Conservation (phyloP, 1,139 yeast species). For the Yamadazyma sp. region DNA sequence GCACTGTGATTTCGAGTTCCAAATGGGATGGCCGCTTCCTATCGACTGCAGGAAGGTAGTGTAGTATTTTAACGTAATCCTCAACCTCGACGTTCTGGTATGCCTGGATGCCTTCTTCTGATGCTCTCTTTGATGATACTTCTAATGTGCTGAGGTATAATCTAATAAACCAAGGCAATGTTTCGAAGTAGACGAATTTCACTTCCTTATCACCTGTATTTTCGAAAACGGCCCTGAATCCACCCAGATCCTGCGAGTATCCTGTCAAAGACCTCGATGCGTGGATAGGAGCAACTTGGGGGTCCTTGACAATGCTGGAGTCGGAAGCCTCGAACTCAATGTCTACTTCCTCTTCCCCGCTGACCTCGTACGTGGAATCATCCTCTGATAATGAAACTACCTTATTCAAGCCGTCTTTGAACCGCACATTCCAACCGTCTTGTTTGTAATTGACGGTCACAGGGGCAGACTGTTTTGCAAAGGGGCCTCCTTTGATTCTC, state of each 20-base stretch:
- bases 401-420: slow-evolving; percentile 17
- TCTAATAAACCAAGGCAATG: slow-evolving; percentile 93
- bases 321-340: slow-evolving; percentile 26
- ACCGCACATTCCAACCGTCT: slow-evolving; percentile 47
- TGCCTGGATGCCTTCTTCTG: slow-evolving; percentile 28
- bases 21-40: slow-evolving; percentile 80
- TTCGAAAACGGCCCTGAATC: slow-evolving; percentile 72
- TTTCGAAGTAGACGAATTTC: slow-evolving; percentile 67
- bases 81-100: slow-evolving; percentile 10
- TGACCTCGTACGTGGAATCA: slow-evolving; percentile 8
- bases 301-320: slow-evolving; percentile 32
- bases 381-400: slow-evolving; percentile 11
- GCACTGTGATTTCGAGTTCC: slow-evolving; percentile 65
- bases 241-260: slow-evolving; percentile 88
- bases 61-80: slow-evolving; percentile 46
- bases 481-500: slow-evolving; percentile 61
- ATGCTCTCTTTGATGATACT: slow-evolving; percentile 16
- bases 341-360: slow-evolving; percentile 14
- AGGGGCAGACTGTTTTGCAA: slow-evolving; percentile 35
- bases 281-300: slow-evolving; percentile 58
- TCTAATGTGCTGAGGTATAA: slow-evolving; percentile 71
- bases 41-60: slow-evolving; percentile 78
- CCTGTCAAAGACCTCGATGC: slow-evolving; percentile 91
- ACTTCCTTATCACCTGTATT: slow-evolving; percentile 51
- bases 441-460: slow-evolving; percentile 48